These are phyloP conservation scores for Thielaviopsis ethacetica DNA, from an alignment of 2,329 filamentous ascomycete genomes.

Conservation along the genomic window DNA sequence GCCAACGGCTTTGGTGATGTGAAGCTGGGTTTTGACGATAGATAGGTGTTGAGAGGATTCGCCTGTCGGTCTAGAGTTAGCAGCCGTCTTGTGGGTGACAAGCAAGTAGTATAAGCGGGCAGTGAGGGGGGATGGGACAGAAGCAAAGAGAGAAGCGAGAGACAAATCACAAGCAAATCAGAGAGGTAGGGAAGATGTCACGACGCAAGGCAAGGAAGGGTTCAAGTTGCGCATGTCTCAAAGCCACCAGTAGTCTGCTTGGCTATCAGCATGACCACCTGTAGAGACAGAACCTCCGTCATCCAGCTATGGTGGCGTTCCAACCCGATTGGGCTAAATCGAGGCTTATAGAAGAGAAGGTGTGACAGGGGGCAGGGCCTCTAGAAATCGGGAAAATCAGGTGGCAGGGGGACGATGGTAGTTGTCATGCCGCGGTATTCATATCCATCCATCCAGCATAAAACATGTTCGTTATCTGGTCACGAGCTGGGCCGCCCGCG, in stretches of 20 bases:
- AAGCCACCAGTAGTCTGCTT: background rate
- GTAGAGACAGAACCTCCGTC: background rate
- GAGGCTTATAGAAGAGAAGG: background rate
- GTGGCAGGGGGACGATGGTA: background rate
- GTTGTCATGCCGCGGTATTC: too few relatives aligned
- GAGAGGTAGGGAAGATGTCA: background rate
- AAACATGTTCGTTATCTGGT: too few relatives aligned
- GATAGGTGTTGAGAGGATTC: constrained; percentile 90
- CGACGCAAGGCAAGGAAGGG: background rate
- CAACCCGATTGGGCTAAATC: background rate
- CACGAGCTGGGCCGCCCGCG: too few relatives aligned
- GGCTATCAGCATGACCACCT: background rate
- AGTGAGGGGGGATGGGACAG: background rate
- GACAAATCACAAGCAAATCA: background rate
- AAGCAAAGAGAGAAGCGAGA: background rate
- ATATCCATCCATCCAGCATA: too few relatives aligned
- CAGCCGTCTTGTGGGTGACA: constrained; percentile 24
- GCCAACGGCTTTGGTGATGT: constrained; percentile 86
- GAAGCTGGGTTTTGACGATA: constrained; percentile 80
- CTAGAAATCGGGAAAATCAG: background rate
- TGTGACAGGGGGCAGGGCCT: background rate
- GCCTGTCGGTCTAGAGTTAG: constrained; percentile 42
- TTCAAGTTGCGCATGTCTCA: background rate
- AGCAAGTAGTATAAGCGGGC: constrained; percentile 9
- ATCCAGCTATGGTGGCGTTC: background rate